Evolutionary conservation across 805 yeast species (phyloP).

Genomic region (Cephaloascus albidus): DNA sequence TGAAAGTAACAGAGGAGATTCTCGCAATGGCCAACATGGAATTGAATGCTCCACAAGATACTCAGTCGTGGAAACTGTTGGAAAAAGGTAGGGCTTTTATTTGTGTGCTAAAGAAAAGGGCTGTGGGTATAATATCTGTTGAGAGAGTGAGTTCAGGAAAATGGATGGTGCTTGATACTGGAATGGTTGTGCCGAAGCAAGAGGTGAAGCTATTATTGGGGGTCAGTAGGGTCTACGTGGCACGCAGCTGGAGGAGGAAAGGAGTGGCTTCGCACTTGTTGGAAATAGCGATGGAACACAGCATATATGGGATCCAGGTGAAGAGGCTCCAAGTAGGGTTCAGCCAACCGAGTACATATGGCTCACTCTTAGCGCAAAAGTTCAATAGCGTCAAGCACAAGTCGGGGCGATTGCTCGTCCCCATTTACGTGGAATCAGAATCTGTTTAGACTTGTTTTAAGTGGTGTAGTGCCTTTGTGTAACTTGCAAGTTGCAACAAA

Average conservation of each 20-base stretch:
- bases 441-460: no score
- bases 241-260: slow-evolving; percentile 32
- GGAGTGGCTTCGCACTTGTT: slow-evolving; percentile 43
- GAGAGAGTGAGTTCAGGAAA: slow-evolving; percentile 36
- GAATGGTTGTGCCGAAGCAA: slow-evolving; percentile 38
- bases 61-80: slow-evolving; percentile 18
- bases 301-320: slow-evolving; percentile 40
- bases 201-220: slow-evolving; percentile 25
- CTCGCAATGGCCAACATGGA: slow-evolving; percentile 49
- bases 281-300: slow-evolving; percentile 27
- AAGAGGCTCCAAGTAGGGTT: slow-evolving; percentile 43
- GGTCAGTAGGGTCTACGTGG: slow-evolving; percentile 34
- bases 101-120: slow-evolving; percentile 31
- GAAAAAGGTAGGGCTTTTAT: slow-evolving; percentile 30
- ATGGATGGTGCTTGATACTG: slow-evolving; percentile 54
- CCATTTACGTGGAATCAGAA: slow-evolving; percentile 30
- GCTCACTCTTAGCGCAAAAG: slow-evolving; percentile 45
- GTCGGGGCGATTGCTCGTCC: slow-evolving; percentile 38
- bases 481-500: no score
- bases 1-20: slow-evolving; percentile 19
- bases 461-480: no score
- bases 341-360: slow-evolving; percentile 66
- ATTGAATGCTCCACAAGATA: slow-evolving; percentile 38
- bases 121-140: slow-evolving; percentile 48
- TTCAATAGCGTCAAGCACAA: slow-evolving; percentile 51